Percentiles rank a stretch among this genome's conserved stretches.
phyloP scores from a whole-genome alignment of 768 basidiomycete species.

The Termitomyces sp. region DNA sequence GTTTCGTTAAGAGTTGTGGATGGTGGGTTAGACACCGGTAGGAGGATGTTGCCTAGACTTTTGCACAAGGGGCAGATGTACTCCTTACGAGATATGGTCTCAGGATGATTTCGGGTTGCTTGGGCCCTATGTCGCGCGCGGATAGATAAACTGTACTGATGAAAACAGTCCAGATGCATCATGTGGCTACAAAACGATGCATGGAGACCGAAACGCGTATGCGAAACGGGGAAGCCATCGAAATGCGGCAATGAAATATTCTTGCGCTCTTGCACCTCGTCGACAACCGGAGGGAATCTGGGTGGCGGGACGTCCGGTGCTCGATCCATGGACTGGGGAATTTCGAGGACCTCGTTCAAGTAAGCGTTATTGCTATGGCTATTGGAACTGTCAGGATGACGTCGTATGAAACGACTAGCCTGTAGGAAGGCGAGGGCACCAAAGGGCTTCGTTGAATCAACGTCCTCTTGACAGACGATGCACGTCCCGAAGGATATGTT shows the following conservation, averaged over 20 bases:
- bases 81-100: constrained; percentile 89
- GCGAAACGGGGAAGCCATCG: constrained; percentile 67
- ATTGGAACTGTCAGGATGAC: constrained; percentile 66
- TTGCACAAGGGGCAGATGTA: constrained; percentile 98
- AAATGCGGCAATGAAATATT: constrained; percentile 45
- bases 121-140: constrained; percentile 85
- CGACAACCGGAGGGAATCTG: constrained; percentile 48
- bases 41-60: constrained; percentile 89
- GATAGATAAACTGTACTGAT: constrained; percentile 83
- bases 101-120: constrained; percentile 89
- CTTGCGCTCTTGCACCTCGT: constrained; percentile 45
- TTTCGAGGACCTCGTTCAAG: constrained; percentile 70
- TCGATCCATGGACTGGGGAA: constrained; percentile 66
- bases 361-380: constrained; percentile 44
- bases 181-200: constrained; percentile 91
- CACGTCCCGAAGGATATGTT: constrained; percentile 80
- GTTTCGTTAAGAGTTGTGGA: constrained; percentile 48
- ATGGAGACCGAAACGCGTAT: constrained; percentile 82
- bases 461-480: constrained; percentile 96
- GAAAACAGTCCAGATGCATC: constrained; percentile 97
- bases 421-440: constrained; percentile 87
- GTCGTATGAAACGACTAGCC: constrained; percentile 79
- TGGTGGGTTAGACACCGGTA: constrained; percentile 67
- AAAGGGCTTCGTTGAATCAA: constrained; percentile 69
- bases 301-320: constrained; percentile 20